These are phyloP conservation scores for Betula pendula DNA, from an alignment of 306 rosid genomes.

Conservation along the genomic window DNA sequence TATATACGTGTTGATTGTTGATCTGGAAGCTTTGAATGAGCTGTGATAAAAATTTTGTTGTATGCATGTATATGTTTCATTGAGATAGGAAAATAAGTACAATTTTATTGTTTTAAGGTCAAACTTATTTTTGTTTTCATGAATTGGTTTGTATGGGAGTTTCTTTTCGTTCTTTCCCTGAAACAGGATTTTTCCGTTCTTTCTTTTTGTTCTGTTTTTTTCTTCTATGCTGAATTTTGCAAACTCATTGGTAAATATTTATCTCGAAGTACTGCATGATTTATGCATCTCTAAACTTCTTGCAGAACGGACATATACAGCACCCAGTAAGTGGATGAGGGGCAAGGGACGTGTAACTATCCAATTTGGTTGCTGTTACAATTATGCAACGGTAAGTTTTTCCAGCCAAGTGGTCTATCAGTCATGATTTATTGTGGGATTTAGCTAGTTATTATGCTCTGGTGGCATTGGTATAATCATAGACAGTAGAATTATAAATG, in stretches of 20 bases:
- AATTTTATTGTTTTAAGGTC: not conserved
- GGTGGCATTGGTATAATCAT: slow-evolving; percentile 8
- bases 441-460: slow-evolving; percentile 2
- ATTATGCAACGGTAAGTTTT: slow-evolving; percentile 74
- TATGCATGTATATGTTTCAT: not conserved
- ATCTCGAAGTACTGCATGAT: slow-evolving; percentile 10
- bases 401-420: slow-evolving; percentile 7
- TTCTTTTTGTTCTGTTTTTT: not conserved
- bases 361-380: slow-evolving; percentile 97
- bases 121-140: not conserved
- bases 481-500: slow-evolving; percentile 12
- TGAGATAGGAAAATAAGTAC: not conserved
- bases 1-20: slow-evolving; percentile 22
- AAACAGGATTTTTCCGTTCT: not conserved
- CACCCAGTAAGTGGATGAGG: slow-evolving; percentile 95
- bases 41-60: slow-evolving; percentile 6
- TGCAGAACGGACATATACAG: slow-evolving; percentile 82
- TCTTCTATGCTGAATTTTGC: not conserved
- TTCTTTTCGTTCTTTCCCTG: not conserved
- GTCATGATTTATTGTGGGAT: slow-evolving; percentile 1
- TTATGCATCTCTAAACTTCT: slow-evolving; percentile 27
- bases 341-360: slow-evolving; percentile 95
- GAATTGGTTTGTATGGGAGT: not conserved
- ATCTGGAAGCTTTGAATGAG: slow-evolving; percentile 3
- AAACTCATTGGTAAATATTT: slow-evolving; percentile 9